Evolutionary conservation across 768 basidiomycete species (phyloP).

Genomic region (Rhizopogon vesiculosus): DNA sequence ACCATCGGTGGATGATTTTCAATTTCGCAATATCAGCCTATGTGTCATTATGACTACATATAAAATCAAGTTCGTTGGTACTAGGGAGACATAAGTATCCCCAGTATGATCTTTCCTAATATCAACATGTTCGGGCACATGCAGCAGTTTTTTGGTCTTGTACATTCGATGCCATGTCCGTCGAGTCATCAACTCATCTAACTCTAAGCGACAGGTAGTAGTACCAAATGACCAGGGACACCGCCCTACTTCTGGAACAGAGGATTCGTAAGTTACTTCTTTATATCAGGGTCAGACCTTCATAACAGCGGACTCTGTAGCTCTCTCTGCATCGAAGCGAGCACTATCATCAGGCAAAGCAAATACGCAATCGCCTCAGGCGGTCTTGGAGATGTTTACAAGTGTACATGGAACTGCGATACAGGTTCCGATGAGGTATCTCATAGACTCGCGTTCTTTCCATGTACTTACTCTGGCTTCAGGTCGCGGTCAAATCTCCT

Average conservation of each 20-base stretch:
- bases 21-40: background rate
- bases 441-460: background rate
- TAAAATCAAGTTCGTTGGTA: background rate
- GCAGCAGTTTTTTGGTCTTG: background rate
- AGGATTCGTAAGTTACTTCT: too few relatives aligned
- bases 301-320: too few relatives aligned
- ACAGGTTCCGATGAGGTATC: background rate
- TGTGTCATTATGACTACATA: background rate
- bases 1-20: background rate
- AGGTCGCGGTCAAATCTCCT: constrained; percentile 19
- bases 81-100: background rate
- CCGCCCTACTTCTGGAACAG: too few relatives aligned
- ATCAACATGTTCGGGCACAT: background rate
- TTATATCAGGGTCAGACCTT: too few relatives aligned
- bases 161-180: background rate
- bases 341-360: too few relatives aligned
- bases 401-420: background rate
- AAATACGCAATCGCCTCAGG: background rate
- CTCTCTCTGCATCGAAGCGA: background rate
- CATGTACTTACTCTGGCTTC: background rate
- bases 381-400: constrained; percentile 10
- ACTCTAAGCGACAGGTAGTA: too few relatives aligned
- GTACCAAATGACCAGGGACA: too few relatives aligned
- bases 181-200: too few relatives aligned
- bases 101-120: background rate